Evolutionary conservation across 208 protist genomes (phyloP), one percentile per base, ranked within the genome.

Genomic region (Trypanosoma vivax): DNA sequence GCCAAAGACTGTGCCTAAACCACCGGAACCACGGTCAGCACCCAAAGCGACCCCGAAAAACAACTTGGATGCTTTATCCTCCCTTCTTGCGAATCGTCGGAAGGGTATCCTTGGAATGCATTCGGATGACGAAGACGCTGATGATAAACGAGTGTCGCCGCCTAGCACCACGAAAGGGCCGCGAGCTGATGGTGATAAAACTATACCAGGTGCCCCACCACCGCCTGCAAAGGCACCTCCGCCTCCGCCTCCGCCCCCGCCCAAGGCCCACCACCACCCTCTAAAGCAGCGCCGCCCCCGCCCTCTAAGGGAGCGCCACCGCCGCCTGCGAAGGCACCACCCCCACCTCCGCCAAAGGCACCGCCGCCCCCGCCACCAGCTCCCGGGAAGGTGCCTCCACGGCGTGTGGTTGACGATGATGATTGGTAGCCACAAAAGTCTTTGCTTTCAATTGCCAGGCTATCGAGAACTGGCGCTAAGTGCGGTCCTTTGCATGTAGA

Each of bases 51-150:
- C 46, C 19, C n/a, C 53, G 24, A 62, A 62, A 34, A 70, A 45
- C 33, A 50, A 70, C 40, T 30, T 70, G 25, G 56, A 62, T 42
- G 34, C 63, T 23, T 24, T 70, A 3, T 63, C 54, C 24, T 61
- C 50, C 18, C 46, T 70, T 39, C 54, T 72, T 40, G 58, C 55
- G 19, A 72, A 65, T 43, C 48, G 65, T 29, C 56, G 65, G 13
- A 57, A 43, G 29, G 65, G 65, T 9, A 72, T 72, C 51, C 34
- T 64, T 1, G 65, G 65, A 29, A 57, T 65, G 54, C 65, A 72
- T 31, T 72, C 65, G n/a, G 65, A 72, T 33, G 58, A 72, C 0
- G 65, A 72, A 38, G 64, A 71, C 16, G 63, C 63, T 11, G 30
- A 59, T 4, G 16, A 28, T n/a, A 21, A 18, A 19, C 18, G 16